Evolutionary conservation across 805 yeast genomes (phyloP).

Genomic region (Priceomyces fermenticarens): DNA sequence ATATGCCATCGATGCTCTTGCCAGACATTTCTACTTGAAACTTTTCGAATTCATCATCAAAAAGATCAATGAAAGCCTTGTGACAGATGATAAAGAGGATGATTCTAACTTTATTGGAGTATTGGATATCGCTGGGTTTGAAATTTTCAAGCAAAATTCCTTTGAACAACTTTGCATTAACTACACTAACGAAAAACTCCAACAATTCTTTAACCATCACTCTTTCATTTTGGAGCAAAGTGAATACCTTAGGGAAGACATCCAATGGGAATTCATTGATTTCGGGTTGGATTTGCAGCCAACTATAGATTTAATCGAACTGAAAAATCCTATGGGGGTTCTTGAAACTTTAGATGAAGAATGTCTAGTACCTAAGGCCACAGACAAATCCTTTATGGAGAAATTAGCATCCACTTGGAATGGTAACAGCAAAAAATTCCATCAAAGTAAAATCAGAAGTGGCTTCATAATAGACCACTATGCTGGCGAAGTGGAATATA

Average conservation of each 20-base stretch:
- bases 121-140: conserved; percentile 61
- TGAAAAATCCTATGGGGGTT: conserved; percentile 70
- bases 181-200: conserved; percentile 58
- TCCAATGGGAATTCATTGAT: conserved; percentile 75
- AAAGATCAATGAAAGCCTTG: conserved; percentile 67
- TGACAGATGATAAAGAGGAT: conserved; percentile 23
- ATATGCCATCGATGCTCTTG: conserved; percentile 77
- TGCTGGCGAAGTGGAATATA: conserved; percentile 95
- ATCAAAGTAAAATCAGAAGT: conserved; percentile 66
- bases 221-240: conserved; percentile 60
- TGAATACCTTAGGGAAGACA: conserved; percentile 56
- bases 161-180: conserved; percentile 62
- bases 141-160: conserved; percentile 54
- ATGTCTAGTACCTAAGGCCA: conserved; percentile 88
- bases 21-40: conserved; percentile 83
- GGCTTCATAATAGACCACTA: conserved; percentile 88
- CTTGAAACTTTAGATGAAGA: conserved; percentile 90
- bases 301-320: conserved; percentile 88
- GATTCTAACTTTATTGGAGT: conserved; percentile 49
- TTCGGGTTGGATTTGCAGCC: conserved; percentile 94
- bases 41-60: conserved; percentile 75
- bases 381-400: conserved; percentile 78
- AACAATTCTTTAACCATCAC: conserved; percentile 61
- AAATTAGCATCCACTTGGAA: conserved; percentile 67
- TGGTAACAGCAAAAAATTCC: conserved; percentile 49